A percentile compares a stretch with the other conserved stretches of the same genome.
These are phyloP conservation scores for Musa troglodytarum DNA, from an alignment of 176 grass and related monocot species.

Conservation along the genomic window DNA sequence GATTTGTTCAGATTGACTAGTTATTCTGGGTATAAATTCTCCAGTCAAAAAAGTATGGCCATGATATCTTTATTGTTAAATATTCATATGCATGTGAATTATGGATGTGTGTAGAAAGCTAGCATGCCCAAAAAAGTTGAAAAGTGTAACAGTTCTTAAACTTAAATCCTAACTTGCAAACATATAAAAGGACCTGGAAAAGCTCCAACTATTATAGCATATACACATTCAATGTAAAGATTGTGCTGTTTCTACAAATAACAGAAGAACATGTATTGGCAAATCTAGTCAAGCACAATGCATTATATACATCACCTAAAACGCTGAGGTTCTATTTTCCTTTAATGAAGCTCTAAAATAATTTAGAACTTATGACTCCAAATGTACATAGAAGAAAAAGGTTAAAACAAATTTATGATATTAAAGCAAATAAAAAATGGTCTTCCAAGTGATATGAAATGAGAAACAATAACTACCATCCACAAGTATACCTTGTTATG, in stretches of 20 bases:
- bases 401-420: background rate
- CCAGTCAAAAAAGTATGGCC: no score
- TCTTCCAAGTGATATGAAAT: background rate
- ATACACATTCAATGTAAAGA: no score
- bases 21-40: no score
- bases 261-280: background rate
- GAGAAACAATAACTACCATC: background rate
- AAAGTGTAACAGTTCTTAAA: no score
- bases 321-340: background rate
- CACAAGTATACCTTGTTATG: conserved; percentile 74
- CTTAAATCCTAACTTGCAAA: no score
- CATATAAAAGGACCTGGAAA: background rate
- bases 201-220: background rate
- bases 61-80: no score
- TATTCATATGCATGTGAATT: no score
- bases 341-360: background rate
- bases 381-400: background rate
- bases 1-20: no score
- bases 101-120: no score
- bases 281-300: background rate
- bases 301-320: background rate
- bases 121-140: no score
- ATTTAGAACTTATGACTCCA: background rate
- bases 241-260: background rate
- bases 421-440: background rate